A percentile compares a stretch with the other conserved stretches of the same genome.
Conservation (phyloP, 164 flowering plant species). For the Umbellularia californica region DNA sequence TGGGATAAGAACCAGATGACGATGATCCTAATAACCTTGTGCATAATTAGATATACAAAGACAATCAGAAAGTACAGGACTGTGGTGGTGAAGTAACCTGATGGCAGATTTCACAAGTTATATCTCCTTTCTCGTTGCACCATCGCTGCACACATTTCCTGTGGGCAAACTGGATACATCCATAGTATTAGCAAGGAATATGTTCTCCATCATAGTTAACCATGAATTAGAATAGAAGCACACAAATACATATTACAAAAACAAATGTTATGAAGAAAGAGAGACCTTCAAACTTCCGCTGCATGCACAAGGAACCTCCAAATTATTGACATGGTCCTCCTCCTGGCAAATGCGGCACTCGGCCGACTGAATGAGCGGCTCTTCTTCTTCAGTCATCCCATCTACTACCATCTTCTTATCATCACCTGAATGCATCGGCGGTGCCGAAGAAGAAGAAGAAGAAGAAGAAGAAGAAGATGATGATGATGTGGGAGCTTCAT, state of each 20-base stretch:
- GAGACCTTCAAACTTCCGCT: constrained; percentile 71
- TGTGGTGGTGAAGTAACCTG: constrained; percentile 27
- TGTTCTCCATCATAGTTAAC: too few species aligned
- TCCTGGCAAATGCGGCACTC: constrained; percentile 85
- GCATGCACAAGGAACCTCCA: constrained; percentile 69
- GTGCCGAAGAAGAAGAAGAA: constrained; percentile 9
- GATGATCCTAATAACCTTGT: too few species aligned
- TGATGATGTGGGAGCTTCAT: constrained; percentile 8
- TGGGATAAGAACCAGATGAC: too few species aligned
- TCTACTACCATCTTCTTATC: constrained; percentile 20
- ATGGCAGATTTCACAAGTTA: constrained; percentile 61
- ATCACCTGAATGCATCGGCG: not conserved
- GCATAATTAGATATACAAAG: too few species aligned
- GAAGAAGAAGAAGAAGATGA: constrained; percentile 1
- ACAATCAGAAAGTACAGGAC: too few species aligned
- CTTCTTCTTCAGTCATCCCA: constrained; percentile 32
- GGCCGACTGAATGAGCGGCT: constrained; percentile 42
- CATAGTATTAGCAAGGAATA: not conserved
- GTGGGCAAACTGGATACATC: constrained; percentile 52
- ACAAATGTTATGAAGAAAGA: not conserved
- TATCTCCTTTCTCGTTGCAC: constrained; percentile 72
- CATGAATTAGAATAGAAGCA: too few species aligned
- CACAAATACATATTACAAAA: too few species aligned
- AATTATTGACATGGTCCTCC: constrained; percentile 47
- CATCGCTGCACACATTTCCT: constrained; percentile 66